Evolutionary conservation across 2,329 filamentous ascomycete species (phyloP), one percentile per base, ranked within the genome.

Genomic region (Cladosporium sp.): DNA sequence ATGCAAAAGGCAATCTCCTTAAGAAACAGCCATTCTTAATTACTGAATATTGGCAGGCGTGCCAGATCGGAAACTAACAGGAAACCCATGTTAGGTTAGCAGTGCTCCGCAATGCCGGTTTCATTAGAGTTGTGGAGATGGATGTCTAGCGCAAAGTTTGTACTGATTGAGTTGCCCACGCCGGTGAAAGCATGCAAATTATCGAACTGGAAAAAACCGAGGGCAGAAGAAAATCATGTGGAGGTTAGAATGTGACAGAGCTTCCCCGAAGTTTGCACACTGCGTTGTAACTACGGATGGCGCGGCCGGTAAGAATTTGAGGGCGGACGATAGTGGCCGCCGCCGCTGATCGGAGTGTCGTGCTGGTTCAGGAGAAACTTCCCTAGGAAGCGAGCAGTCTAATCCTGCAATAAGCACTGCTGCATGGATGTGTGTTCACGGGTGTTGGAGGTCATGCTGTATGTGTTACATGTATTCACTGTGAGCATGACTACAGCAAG

Each of bases 81-180:
- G 35, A 54, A 35, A 36, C 39, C 51, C 39, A 54, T 54, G 51
- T 54, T 40, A 45, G 25, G 25, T 20, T 48, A 48, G 45, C 25
- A 54, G 42, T 39, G 51, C 51, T 54, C 51, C 51, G 51, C 51
- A 54, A 54, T 54, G 39, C 32, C 51, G 39, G 51, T 49, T 49
- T 32, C 28, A 39, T 49, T 49, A 49, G 28, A 49, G 47, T 54
- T 54, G 51, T 54, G 51, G 51, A 54, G 51, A 40, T 28, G 42
- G 42, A 24, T 25, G 42, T 22, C 51, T 45, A 45, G 51, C 51
- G 22, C 51, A 13, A 54, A 54, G 35, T 44, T 20, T 54, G 35
- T 39, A 22, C 10, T 15, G 51, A 54, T 54, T 22, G 35, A 39
- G n/a, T 45, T 28, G 24, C 42, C 28, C 42, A 45, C 44, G 40